Percentiles rank a stretch among this genome's conserved stretches.
Evolutionary conservation across 495 filamentous ascomycete species (phyloP).

Genomic region (Pseudomonodictys pantanalensis): DNA sequence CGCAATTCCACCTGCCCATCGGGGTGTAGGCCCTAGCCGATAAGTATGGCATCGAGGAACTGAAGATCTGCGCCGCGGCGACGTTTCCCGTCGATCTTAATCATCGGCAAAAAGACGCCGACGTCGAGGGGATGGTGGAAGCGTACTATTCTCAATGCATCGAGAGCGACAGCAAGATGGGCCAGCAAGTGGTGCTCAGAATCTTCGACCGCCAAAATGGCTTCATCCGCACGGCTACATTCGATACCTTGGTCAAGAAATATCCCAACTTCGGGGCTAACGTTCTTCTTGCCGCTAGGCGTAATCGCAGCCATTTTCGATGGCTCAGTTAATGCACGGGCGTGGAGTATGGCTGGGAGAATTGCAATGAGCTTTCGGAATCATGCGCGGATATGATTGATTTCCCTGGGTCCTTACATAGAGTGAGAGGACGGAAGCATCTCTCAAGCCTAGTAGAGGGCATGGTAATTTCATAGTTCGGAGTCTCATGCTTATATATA

Average conservation of each 20-base stretch:
- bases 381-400: too few relatives aligned
- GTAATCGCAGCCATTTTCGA: too few relatives aligned
- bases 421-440: too few relatives aligned
- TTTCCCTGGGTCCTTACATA: too few relatives aligned
- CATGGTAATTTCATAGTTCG: too few relatives aligned
- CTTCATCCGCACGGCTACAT: not conserved
- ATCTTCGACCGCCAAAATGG: not conserved
- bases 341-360: too few relatives aligned
- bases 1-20: not conserved
- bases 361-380: too few relatives aligned
- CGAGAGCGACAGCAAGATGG: not conserved
- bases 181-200: not conserved
- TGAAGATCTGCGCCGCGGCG: not conserved
- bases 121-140: not conserved
- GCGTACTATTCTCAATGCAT: not conserved
- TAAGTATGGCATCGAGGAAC: not conserved
- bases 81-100: not conserved
- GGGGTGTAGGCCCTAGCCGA: constrained; percentile 1
- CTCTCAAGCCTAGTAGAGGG: too few relatives aligned
- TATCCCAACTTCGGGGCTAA: not conserved
- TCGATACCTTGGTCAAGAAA: not conserved
- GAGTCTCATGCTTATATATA: too few relatives aligned
- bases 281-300: not conserved
- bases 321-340: too few relatives aligned
- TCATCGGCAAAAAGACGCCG: not conserved